Conservation (phyloP, 1,139 yeast genomes). For the Candida sp. region DNA sequence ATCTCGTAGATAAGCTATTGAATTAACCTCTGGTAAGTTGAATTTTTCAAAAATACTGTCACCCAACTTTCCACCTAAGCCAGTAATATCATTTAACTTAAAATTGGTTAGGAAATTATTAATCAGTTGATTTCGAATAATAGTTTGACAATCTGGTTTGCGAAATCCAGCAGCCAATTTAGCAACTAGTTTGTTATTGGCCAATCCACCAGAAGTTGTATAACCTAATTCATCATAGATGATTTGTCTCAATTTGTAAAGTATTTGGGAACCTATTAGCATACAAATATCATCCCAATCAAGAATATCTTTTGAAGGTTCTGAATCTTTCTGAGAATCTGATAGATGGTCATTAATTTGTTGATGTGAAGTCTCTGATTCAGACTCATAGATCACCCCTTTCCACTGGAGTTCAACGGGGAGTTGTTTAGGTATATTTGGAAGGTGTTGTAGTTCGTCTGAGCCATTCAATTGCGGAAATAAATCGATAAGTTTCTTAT, state of each 20-base stretch:
- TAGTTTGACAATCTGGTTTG: slow-evolving; percentile 87
- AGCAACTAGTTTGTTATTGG: slow-evolving; percentile 72
- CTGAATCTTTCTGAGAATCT: slow-evolving; percentile 4
- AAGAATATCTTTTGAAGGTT: slow-evolving; percentile 11
- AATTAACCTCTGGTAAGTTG: slow-evolving; percentile 35
- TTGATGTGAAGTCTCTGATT: slow-evolving; percentile 8
- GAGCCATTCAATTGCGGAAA: slow-evolving; percentile 24
- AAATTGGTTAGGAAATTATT: slow-evolving; percentile 55
- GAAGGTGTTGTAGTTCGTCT: slow-evolving; percentile 27
- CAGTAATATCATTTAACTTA: slow-evolving; percentile 75
- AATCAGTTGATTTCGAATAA: slow-evolving; percentile 51
- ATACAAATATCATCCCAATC: slow-evolving; percentile 90
- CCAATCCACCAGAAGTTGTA: slow-evolving; percentile 89
- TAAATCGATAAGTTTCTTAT: slow-evolving; percentile 15
- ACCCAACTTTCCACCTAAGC: slow-evolving; percentile 90
- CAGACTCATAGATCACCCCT: slow-evolving; percentile 22
- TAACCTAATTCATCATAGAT: slow-evolving; percentile 62
- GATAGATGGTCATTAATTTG: not conserved
- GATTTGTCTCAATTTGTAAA: slow-evolving; percentile 49
- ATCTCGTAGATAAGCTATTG: slow-evolving; percentile 48
- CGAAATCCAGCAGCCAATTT: slow-evolving; percentile 85
- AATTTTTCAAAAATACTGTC: slow-evolving; percentile 48
- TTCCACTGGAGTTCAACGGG: slow-evolving; percentile 27
- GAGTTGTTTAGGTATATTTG: slow-evolving; percentile 46
- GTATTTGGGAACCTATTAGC: slow-evolving; percentile 60